Conservation (phyloP, 768 basidiomycete species). For the Terana coerulea region DNA sequence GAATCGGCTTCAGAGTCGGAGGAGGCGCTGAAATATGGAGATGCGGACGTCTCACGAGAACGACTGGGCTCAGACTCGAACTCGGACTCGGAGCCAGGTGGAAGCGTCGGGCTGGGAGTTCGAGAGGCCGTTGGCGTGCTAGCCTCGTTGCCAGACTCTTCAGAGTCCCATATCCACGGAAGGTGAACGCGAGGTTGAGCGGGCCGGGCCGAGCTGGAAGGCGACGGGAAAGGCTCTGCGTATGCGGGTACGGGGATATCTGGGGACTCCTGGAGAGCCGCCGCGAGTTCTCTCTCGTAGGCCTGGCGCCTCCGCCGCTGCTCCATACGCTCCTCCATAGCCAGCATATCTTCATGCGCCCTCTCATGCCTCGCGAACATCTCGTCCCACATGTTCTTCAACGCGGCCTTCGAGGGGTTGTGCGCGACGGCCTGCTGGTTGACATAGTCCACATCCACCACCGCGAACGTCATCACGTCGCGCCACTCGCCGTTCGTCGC, state of each 20-base stretch:
- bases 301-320: neutral
- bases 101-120: slow-evolving; percentile 1
- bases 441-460: slow-evolving; percentile 25
- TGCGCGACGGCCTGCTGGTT: slow-evolving; percentile 3
- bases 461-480: slow-evolving; percentile 21
- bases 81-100: neutral
- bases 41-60: no score
- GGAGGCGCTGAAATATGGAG: no score
- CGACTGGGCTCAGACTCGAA: no score
- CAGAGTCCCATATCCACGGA: no score
- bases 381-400: slow-evolving; percentile 22
- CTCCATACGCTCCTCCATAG: slow-evolving; percentile 17
- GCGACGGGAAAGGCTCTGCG: neutral
- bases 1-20: no score
- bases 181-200: neutral
- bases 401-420: neutral
- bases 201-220: neutral
- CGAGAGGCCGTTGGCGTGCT: no score
- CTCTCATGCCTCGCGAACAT: slow-evolving; percentile 23
- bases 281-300: neutral
- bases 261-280: neutral
- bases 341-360: slow-evolving; percentile 22
- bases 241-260: neutral
- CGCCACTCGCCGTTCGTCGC: slow-evolving; percentile 28
- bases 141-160: no score